A percentile compares a stretch with the other conserved stretches of the same genome.
These are phyloP conservation scores for Pythium monospermum DNA, from an alignment of 352 stramenopile genomes.

Conservation along the genomic window DNA sequence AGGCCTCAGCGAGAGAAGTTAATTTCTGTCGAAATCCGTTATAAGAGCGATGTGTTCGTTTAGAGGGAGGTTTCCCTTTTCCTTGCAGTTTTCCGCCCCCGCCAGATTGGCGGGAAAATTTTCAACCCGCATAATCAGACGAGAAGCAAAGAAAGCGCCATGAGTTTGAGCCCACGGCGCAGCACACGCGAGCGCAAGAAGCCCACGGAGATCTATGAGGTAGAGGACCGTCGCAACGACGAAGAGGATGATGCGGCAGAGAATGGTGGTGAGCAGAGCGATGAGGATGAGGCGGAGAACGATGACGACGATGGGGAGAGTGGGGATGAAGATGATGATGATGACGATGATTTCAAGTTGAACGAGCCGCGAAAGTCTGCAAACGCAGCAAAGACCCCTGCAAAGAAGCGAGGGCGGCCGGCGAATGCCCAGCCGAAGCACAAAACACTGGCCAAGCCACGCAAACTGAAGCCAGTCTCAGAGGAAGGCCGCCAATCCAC, in stretches of 20 bases:
- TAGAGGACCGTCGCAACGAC: conserved; percentile 42
- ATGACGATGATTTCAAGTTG: conserved; percentile 18
- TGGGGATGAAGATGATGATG: not conserved
- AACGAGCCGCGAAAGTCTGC: conserved; percentile 18
- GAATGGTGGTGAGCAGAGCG: conserved; percentile 19
- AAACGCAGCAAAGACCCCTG: conserved; percentile 6
- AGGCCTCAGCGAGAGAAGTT: conserved; percentile 4
- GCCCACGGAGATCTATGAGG: conserved; percentile 67
- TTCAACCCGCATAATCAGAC: conserved; percentile 13
- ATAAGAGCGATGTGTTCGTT: conserved; percentile 15
- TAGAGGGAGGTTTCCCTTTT: conserved; percentile 45
- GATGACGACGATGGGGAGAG: conserved; percentile 22
- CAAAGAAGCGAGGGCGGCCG: not conserved
- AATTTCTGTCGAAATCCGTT: conserved; percentile 8
- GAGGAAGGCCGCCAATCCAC: conserved; percentile 20
- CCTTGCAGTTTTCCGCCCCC: conserved; percentile 4
- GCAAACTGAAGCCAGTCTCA: conserved; percentile 32
- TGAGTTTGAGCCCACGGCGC: conserved; percentile 38
- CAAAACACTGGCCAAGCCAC: conserved; percentile 11
- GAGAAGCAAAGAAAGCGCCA: conserved; percentile 3
- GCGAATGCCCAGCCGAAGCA: conserved; percentile 3
- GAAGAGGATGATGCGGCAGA: conserved; percentile 19
- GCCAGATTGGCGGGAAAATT: conserved; percentile 18
- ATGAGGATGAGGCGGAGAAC: conserved; percentile 20
- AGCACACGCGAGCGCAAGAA: conserved; percentile 58